phyloP scores from a whole-genome alignment of 768 basidiomycete genomes.

The Kwoniella heveanensis region DNA sequence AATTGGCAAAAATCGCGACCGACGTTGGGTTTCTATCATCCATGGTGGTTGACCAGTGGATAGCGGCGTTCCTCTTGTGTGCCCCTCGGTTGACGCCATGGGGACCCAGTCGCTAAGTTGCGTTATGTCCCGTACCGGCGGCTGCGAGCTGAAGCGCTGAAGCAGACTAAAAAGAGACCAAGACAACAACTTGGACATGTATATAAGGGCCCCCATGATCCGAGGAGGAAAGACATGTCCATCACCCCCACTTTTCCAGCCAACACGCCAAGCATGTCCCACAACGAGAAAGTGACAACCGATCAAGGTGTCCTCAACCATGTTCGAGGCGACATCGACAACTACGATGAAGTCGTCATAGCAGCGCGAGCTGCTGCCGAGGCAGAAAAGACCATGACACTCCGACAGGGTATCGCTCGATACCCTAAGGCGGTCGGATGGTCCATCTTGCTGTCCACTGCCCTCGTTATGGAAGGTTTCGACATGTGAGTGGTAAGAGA shows the following conservation, averaged over 20 bases:
- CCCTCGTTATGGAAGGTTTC: conserved; percentile 22
- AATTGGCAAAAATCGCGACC: background rate
- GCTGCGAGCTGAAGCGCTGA: background rate
- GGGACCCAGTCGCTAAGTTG: background rate
- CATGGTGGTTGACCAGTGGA: background rate
- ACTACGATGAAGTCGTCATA: conserved; percentile 12
- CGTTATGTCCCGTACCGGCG: background rate
- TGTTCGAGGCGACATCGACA: conserved; percentile 17
- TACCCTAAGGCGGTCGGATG: conserved; percentile 20
- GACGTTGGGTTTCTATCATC: background rate
- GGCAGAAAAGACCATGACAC: conserved; percentile 15
- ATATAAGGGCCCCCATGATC: background rate
- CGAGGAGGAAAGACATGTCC: no score
- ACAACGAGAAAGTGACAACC: conserved; percentile 17
- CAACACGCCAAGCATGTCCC: background rate
- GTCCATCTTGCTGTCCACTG: conserved; percentile 18
- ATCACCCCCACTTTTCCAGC: no score
- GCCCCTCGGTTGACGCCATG: background rate
- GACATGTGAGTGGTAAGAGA: background rate
- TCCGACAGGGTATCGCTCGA: conserved; percentile 10
- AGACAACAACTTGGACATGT: background rate
- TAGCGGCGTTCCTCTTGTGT: background rate
- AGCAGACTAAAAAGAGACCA: background rate
- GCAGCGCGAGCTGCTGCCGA: conserved; percentile 5
- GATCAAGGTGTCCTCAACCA: conserved; percentile 18